phyloP scores from a whole-genome alignment of 2,329 filamentous ascomycete species.

The Pseudocercospora ulei region DNA sequence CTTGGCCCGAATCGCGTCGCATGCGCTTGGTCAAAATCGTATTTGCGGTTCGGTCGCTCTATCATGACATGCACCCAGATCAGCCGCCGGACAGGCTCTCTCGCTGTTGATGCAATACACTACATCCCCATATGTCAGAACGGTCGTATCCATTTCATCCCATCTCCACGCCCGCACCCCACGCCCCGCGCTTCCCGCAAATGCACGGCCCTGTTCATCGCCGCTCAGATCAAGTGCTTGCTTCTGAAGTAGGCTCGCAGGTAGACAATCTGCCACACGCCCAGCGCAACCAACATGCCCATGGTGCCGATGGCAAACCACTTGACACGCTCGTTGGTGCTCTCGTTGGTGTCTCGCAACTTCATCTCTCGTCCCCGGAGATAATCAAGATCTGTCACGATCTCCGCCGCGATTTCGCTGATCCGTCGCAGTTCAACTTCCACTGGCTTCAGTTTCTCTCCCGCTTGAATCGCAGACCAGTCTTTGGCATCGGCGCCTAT shows the following conservation, averaged over 20 bases:
- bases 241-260: conserved; percentile 91
- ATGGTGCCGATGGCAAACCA: conserved; percentile 96
- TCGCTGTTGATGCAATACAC: conserved; percentile 3
- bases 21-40: background rate
- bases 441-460: conserved; percentile 94
- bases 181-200: background rate
- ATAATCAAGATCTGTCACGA: conserved; percentile 94
- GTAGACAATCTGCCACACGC: conserved; percentile 96
- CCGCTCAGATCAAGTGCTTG: conserved; percentile 45
- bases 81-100: conserved; percentile 1
- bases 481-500: conserved; percentile 96
- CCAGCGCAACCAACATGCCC: conserved; percentile 76
- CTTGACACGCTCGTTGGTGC: conserved; percentile 96
- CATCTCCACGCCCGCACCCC: background rate
- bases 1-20: too few species aligned
- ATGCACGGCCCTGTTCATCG: conserved; percentile 6
- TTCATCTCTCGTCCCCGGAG: conserved; percentile 82
- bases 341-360: conserved; percentile 96
- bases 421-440: conserved; percentile 89
- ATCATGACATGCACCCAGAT: conserved; percentile 1
- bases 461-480: conserved; percentile 91
- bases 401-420: conserved; percentile 79
- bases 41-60: background rate
- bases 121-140: background rate
- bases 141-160: too few species aligned